These are phyloP conservation scores for Saccharum hybrid DNA, from an alignment of 202 grass and related monocot genomes.

Conservation along the genomic window DNA sequence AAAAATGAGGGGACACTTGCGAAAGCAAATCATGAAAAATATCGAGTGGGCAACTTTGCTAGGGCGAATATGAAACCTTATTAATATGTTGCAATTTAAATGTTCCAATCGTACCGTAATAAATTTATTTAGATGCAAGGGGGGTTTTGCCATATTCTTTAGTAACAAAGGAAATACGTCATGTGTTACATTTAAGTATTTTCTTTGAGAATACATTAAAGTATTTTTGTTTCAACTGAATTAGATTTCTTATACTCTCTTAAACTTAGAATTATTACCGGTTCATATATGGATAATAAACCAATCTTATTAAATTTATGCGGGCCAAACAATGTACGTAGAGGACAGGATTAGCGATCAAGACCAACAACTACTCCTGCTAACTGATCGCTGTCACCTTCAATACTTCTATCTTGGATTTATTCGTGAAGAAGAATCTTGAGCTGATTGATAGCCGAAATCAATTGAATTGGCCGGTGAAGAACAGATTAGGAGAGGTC, in stretches of 20 bases:
- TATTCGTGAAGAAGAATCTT: conserved; percentile 4
- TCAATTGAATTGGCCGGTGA: neutral
- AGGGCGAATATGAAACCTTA: neutral
- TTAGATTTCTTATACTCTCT: neutral
- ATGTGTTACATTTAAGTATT: too few relatives aligned
- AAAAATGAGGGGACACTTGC: too few relatives aligned
- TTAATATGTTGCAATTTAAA: neutral
- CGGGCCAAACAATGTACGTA: neutral
- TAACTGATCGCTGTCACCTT: neutral
- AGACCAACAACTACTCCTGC: conserved; percentile 25
- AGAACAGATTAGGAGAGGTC: neutral
- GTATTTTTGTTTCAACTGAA: neutral
- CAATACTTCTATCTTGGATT: neutral
- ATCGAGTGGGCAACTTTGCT: neutral
- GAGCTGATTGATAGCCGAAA: neutral
- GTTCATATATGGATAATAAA: neutral
- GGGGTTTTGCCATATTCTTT: neutral
- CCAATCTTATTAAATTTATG: neutral
- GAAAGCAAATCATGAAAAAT: neutral
- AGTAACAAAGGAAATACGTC: neutral
- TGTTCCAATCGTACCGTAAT: neutral
- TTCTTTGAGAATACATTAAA: neutral
- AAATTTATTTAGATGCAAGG: too few relatives aligned
- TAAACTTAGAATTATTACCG: neutral
- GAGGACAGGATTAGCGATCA: conserved; percentile 17